These are phyloP conservation scores for Pleoardoris graminearum DNA, from an alignment of 2,329 filamentous ascomycete genomes.

Conservation along the genomic window DNA sequence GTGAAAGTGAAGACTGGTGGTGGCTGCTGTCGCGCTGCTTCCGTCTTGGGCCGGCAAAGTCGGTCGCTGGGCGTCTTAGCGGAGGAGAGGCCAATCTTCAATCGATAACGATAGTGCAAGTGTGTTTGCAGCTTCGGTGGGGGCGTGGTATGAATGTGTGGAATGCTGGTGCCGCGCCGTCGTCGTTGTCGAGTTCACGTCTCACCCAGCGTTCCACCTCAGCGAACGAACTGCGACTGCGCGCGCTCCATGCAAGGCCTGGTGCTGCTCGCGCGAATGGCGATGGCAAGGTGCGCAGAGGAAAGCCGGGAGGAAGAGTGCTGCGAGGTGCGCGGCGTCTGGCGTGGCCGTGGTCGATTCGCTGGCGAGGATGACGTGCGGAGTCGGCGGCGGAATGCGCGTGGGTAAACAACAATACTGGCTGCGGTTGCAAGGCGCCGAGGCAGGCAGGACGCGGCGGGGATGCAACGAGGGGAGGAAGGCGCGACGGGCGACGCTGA, in stretches of 20 bases:
- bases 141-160: conserved; percentile 34
- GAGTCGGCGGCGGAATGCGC: conserved; percentile 26
- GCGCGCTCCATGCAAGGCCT: conserved; percentile 43
- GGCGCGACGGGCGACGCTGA: conserved; percentile 22
- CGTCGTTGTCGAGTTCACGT: conserved; percentile 22
- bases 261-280: conserved; percentile 1
- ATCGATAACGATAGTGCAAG: conserved; percentile 35
- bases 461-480: conserved; percentile 22
- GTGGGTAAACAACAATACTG: conserved; percentile 26
- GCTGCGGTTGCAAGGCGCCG: conserved; percentile 7
- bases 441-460: conserved; percentile 12
- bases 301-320: conserved; percentile 10
- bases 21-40: conserved; percentile 12
- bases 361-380: conserved; percentile 27
- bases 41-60: conserved; percentile 11
- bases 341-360: conserved; percentile 30
- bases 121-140: conserved; percentile 19
- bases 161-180: conserved; percentile 27
- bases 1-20: conserved; percentile 16
- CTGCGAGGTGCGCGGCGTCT: conserved; percentile 16
- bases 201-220: conserved; percentile 33
- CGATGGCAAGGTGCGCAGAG: conserved; percentile 10
- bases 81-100: conserved; percentile 26
- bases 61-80: conserved; percentile 18
- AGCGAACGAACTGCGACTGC: conserved; percentile 35